Conservation (phyloP, 2,329 filamentous ascomycete species). For the Aspergillus aculeatinus region DNA sequence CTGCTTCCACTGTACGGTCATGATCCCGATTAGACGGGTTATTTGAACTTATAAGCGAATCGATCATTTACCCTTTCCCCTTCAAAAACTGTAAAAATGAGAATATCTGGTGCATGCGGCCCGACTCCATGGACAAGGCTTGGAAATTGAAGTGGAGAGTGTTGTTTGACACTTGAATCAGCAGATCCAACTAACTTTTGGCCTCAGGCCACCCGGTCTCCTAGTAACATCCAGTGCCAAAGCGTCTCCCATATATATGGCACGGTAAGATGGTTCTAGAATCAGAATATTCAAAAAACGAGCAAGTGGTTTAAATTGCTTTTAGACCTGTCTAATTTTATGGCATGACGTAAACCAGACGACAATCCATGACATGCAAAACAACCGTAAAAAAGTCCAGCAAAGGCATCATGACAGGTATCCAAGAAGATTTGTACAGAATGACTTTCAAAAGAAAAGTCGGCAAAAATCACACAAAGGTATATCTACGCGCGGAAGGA, state of each 20-base stretch:
- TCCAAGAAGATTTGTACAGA: not conserved
- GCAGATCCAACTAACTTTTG: not conserved
- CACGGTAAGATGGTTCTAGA: not conserved
- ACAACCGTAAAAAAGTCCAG: not conserved
- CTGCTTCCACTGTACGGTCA: not conserved
- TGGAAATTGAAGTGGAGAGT: not conserved
- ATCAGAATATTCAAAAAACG: not conserved
- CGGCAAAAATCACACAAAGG: not conserved
- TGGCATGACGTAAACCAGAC: not conserved
- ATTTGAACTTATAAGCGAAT: not conserved
- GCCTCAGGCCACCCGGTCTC: not conserved
- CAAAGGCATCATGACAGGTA: constrained; percentile 1
- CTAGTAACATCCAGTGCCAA: not conserved
- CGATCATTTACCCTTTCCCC: not conserved
- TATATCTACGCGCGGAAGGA: not conserved
- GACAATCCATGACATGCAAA: not conserved
- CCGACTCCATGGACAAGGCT: not conserved
- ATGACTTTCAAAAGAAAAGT: not conserved
- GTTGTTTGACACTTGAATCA: not conserved
- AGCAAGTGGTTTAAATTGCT: not conserved
- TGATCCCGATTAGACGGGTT: not conserved
- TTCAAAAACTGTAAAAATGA: not conserved
- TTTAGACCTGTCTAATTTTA: not conserved
- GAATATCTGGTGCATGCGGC: not conserved
- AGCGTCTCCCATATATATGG: not conserved